These are phyloP conservation scores for Talaromyces sp. DNA, from an alignment of 2,329 filamentous ascomycete species.

Conservation along the genomic window DNA sequence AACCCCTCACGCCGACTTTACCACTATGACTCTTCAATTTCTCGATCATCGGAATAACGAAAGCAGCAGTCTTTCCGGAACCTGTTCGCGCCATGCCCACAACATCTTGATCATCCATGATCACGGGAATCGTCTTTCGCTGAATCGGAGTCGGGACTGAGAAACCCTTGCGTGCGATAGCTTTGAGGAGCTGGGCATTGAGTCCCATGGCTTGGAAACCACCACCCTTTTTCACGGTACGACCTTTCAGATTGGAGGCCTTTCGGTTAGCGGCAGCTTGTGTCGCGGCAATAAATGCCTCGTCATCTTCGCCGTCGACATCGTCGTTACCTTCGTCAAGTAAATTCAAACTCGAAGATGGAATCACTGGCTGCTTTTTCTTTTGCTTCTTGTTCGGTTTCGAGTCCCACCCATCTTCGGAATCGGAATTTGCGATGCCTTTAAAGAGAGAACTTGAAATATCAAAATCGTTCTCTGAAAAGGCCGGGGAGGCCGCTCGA, in stretches of 20 bases:
- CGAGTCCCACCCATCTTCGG: constrained; percentile 40
- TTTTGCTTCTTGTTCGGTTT: constrained; percentile 52
- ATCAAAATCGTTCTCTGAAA: constrained; percentile 87
- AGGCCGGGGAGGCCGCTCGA: constrained; percentile 73
- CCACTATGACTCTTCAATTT: constrained; percentile 83
- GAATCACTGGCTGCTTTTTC: constrained; percentile 36
- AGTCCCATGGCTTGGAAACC: constrained; percentile 95
- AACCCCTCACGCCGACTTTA: constrained; percentile 77
- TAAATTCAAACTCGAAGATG: constrained; percentile 47
- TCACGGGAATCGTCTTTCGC: constrained; percentile 88
- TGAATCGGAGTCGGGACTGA: constrained; percentile 96
- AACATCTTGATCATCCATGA: constrained; percentile 89
- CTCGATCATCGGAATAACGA: constrained; percentile 98
- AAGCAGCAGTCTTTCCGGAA: constrained; percentile 96
- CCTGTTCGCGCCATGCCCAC: constrained; percentile 99
- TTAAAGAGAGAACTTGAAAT: constrained; percentile 76
- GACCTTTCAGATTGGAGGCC: constrained; percentile 73
- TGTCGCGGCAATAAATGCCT: constrained; percentile 83
- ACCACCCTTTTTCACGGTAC: constrained; percentile 87
- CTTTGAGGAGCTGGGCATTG: constrained; percentile 78
- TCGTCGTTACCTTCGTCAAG: constrained; percentile 50
- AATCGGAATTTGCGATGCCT: constrained; percentile 43
- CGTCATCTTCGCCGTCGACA: constrained; percentile 59
- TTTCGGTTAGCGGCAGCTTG: constrained; percentile 89
- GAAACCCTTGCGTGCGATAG: constrained; percentile 91